Conservation (phyloP, 352 stramenopile species). For the Halophytophthora polymorphica region DNA sequence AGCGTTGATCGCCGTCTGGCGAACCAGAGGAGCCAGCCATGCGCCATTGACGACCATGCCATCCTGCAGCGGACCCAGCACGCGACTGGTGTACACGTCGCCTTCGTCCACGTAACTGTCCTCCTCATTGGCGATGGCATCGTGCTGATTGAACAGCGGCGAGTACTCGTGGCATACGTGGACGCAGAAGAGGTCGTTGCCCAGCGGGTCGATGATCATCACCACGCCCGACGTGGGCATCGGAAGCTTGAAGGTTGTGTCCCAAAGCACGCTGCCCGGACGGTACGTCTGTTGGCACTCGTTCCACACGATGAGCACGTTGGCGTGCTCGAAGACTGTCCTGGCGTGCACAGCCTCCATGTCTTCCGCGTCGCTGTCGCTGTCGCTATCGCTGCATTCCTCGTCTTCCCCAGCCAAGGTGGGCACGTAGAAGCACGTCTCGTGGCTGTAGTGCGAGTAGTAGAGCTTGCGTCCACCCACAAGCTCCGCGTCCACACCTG, state of each 20-base stretch:
- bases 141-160: conserved; percentile 68
- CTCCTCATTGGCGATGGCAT: conserved; percentile 71
- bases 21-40: conserved; percentile 79
- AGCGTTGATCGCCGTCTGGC: conserved; percentile 82
- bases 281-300: conserved; percentile 84
- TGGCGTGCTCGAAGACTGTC: conserved; percentile 54
- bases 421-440: conserved; percentile 81
- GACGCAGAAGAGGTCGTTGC: conserved; percentile 83
- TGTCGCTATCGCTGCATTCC: conserved; percentile 26
- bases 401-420: conserved; percentile 55
- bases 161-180: conserved; percentile 80
- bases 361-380: conserved; percentile 29
- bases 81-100: conserved; percentile 77
- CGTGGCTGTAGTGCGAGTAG: conserved; percentile 75
- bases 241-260: conserved; percentile 69
- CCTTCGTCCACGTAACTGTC: conserved; percentile 75
- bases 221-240: conserved; percentile 74
- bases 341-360: conserved; percentile 26
- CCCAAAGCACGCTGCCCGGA: conserved; percentile 75
- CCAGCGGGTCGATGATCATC: conserved; percentile 81
- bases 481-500: conserved; percentile 38
- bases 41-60: conserved; percentile 81
- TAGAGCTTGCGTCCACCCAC: conserved; percentile 55
- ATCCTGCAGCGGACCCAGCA: conserved; percentile 78
- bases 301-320: conserved; percentile 86